A percentile compares a stretch with the other conserved stretches of the same genome.
Conservation (phyloP, 1,284 basidiomycete genomes). For the Taiwanofungus camphoratus region DNA sequence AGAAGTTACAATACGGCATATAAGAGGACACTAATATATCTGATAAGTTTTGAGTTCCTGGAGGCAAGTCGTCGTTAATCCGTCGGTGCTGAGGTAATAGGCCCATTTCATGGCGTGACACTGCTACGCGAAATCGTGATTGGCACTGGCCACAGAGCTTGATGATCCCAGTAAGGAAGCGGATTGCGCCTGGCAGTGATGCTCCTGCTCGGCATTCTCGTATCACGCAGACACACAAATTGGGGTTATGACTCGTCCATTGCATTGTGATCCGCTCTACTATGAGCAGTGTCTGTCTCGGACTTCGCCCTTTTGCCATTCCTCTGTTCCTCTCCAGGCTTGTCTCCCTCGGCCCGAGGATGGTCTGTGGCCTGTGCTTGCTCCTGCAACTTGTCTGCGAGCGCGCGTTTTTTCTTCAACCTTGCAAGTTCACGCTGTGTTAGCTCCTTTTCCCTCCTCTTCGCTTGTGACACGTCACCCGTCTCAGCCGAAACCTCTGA, state of each 20-base stretch:
- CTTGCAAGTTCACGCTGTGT: constrained; percentile 26
- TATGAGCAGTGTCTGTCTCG: constrained; percentile 2
- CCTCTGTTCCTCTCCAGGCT: constrained; percentile 11
- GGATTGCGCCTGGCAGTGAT: too few species aligned
- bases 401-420: constrained; percentile 26
- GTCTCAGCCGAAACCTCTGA: constrained; percentile 13
- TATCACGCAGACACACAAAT: too few species aligned
- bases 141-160: too few species aligned
- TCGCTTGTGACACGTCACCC: constrained; percentile 5
- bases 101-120: too few species aligned
- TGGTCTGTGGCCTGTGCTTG: constrained; percentile 7
- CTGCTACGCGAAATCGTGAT: too few species aligned
- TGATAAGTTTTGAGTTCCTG: not conserved
- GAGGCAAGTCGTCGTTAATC: not conserved
- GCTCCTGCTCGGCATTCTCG: too few species aligned
- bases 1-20: constrained; percentile 23
- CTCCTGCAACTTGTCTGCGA: constrained; percentile 25
- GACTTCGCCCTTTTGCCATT: constrained; percentile 18
- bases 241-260: constrained; percentile 11
- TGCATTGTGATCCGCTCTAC: not conserved
- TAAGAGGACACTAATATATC: constrained; percentile 1
- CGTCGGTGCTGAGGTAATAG: too few species aligned
- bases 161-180: too few species aligned
- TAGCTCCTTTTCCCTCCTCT: constrained; percentile 11
- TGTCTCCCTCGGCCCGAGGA: constrained; percentile 1